phyloP scores from a whole-genome alignment of 768 basidiomycete species.

The Boletus speciosus region DNA sequence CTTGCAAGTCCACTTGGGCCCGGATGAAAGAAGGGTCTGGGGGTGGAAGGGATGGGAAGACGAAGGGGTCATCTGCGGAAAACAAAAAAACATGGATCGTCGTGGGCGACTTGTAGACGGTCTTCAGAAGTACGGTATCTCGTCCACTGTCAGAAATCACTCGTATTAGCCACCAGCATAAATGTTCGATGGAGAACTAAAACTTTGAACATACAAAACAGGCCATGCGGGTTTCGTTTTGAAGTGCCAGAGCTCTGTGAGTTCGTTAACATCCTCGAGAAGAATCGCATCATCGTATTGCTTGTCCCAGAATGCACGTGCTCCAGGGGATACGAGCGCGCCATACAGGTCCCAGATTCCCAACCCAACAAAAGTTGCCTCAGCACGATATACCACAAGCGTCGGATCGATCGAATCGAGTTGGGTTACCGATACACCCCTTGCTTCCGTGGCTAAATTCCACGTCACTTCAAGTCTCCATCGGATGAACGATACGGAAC shows the following conservation, averaged over 20 bases:
- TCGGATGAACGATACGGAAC: slow-evolving; percentile 24
- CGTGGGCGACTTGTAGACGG: slow-evolving; percentile 94
- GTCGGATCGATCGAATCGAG: slow-evolving; percentile 97
- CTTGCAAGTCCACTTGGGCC: slow-evolving; percentile 96
- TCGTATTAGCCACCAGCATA: background rate
- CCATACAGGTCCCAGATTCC: slow-evolving; percentile 93
- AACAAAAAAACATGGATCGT: slow-evolving; percentile 95
- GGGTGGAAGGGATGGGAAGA: slow-evolving; percentile 73
- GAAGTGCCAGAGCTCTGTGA: slow-evolving; percentile 91
- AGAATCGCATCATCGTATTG: slow-evolving; percentile 81
- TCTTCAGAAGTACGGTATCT: slow-evolving; percentile 87
- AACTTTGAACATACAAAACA: slow-evolving; percentile 62
- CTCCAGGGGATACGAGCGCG: slow-evolving; percentile 82
- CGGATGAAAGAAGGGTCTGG: slow-evolving; percentile 79
- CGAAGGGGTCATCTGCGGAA: slow-evolving; percentile 83
- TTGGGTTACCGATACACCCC: slow-evolving; percentile 92
- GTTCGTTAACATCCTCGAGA: slow-evolving; percentile 85
- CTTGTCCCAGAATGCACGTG: slow-evolving; percentile 83
- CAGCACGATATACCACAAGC: slow-evolving; percentile 91
- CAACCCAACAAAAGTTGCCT: slow-evolving; percentile 95
- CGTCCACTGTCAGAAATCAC: slow-evolving; percentile 62
- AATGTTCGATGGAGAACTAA: slow-evolving; percentile 5
- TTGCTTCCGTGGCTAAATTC: slow-evolving; percentile 67
- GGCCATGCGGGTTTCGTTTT: slow-evolving; percentile 94
- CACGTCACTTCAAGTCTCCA: background rate